Evolutionary conservation across 148 eudicot species (phyloP).

Genomic region (Rhododendron griersonianum): DNA sequence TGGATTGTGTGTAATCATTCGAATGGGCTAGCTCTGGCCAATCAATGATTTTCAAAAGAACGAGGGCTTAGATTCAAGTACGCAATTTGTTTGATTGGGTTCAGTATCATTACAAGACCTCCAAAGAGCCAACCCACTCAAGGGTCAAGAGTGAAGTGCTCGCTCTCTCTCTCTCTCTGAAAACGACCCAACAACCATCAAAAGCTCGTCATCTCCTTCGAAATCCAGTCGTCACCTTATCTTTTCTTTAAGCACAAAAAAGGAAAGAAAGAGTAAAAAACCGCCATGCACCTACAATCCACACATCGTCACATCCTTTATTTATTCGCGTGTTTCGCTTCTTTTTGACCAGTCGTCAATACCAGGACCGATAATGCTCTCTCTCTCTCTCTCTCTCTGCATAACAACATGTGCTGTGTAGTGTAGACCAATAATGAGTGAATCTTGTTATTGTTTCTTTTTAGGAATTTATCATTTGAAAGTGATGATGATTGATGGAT

Average conservation of each 20-base stretch:
- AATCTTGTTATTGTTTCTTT: constrained; percentile 4
- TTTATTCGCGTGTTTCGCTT: constrained; percentile 4
- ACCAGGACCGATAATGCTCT: constrained; percentile 3
- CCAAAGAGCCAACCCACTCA: too few relatives aligned
- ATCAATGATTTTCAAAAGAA: too few relatives aligned
- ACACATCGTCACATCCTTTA: neutral
- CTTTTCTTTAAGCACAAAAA: neutral
- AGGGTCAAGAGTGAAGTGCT: too few relatives aligned
- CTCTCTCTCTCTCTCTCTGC: neutral
- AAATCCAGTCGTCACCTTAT: constrained; percentile 4
- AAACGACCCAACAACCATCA: too few relatives aligned
- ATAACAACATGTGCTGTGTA: too few relatives aligned
- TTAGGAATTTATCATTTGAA: neutral
- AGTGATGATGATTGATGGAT: constrained; percentile 4
- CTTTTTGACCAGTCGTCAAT: constrained; percentile 12
- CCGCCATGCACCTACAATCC: neutral
- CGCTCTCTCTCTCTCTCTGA: too few relatives aligned
- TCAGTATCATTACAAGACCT: too few relatives aligned
- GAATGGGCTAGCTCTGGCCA: too few relatives aligned
- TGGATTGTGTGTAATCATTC: too few relatives aligned
- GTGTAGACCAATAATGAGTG: neutral
- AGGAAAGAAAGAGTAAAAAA: too few relatives aligned
- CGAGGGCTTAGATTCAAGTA: too few relatives aligned
- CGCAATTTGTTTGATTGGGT: too few relatives aligned
- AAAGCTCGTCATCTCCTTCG: constrained; percentile 2